These are phyloP conservation scores for Trametes versicolor DNA, from an alignment of 1,284 basidiomycete genomes.

Conservation along the genomic window DNA sequence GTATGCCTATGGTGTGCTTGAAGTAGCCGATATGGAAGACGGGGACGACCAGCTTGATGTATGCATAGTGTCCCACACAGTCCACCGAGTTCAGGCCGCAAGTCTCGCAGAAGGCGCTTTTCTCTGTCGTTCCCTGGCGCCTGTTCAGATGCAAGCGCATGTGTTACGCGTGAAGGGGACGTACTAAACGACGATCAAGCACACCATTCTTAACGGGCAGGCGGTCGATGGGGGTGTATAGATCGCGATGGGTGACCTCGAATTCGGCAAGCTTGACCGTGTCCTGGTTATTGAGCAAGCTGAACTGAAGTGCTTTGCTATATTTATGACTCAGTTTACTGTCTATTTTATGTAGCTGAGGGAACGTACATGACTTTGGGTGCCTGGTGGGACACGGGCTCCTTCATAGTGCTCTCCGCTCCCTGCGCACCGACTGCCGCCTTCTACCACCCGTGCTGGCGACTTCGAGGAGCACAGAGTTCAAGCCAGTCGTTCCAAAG, in stretches of 20 bases:
- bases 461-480: not conserved
- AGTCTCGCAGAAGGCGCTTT: slow-evolving; percentile 92
- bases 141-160: slow-evolving; percentile 7
- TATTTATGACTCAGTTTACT: not conserved
- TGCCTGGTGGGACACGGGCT: slow-evolving; percentile 86
- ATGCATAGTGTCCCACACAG: slow-evolving; percentile 98
- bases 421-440: slow-evolving; percentile 17
- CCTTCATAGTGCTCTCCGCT: slow-evolving; percentile 70
- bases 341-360: not conserved
- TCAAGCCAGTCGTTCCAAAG: too few species aligned
- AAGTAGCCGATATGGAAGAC: slow-evolving; percentile 99
- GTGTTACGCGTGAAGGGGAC: slow-evolving; percentile 39
- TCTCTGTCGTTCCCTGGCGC: slow-evolving; percentile 93
- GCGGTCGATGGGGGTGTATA: slow-evolving; percentile 85
- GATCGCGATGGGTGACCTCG: slow-evolving; percentile 90
- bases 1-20: slow-evolving; percentile 92
- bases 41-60: slow-evolving; percentile 95
- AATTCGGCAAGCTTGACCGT: slow-evolving; percentile 95
- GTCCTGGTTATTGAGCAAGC: slow-evolving; percentile 90
- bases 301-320: slow-evolving; percentile 96
- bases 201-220: slow-evolving; percentile 92
- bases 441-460: not conserved
- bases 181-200: slow-evolving; percentile 87
- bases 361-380: slow-evolving; percentile 89
- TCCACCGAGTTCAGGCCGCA: slow-evolving; percentile 94